Evolutionary conservation across 2,329 filamentous ascomycete genomes (phyloP), one percentile per base, ranked within the genome.

Genomic region (Colletotrichum salicis): DNA sequence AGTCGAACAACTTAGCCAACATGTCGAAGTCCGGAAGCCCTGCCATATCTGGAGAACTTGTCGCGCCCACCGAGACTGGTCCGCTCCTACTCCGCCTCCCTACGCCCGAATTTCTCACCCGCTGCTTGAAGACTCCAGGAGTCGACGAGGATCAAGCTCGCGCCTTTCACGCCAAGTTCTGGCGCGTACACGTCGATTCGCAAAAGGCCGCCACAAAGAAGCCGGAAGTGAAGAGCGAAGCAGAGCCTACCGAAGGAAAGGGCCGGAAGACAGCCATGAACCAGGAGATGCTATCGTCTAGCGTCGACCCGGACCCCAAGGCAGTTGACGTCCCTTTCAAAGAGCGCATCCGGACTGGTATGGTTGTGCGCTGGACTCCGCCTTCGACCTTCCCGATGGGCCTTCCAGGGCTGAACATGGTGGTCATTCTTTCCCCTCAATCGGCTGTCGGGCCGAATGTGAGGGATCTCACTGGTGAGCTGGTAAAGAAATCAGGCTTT

Each of bases 1-100:
- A 19, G 33, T 29, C 2, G 5, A 3, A 8, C 2, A 8, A 1
- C 4, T 10, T 22, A 4, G 24, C n/a, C 64, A 11, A 72, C 29
- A 10, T 29, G 5, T 52, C 51, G 2, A 27, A 86, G 84, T 85
- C 82, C 10, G 84, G 84, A 2, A 76, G 67, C 2, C 84, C 83
- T 2, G 54, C 79, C 1, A 76, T 86, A 19, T 74, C 77, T 11
- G 62, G 79, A 1, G 54, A 73, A 2, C 54, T 81, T 4, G 78
- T 86, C 10, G 84, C 84, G 0, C 82, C 84, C 0, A 75, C 69
- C 22, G 84, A 85, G 74, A 78, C 80, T 4, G 85, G 84, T n/a
- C 70, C 76, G 0, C 83, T 85, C 63, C 77, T 86, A 0, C 81
- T 85, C 45, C 79, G 79, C 4, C 80, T 86, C 1, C 80, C 83